Evolutionary conservation across 306 rosid genomes (phyloP), one percentile per base, ranked within the genome.

Genomic region (Vigna unguiculata): DNA sequence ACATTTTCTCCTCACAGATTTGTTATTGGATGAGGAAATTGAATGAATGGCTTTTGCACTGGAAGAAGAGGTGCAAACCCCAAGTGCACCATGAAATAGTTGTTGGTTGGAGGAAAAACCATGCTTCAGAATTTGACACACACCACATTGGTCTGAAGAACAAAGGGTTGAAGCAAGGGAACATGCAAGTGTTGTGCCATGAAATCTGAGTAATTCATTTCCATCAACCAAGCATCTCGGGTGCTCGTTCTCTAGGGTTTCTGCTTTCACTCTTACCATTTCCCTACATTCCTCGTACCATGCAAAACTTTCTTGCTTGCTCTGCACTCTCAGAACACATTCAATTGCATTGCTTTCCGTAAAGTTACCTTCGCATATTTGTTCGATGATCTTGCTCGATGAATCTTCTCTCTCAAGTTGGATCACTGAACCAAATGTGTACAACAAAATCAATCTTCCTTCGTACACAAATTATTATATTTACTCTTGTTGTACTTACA

Each of bases 151-250:
- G 13, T 73, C 84, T 25, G 30, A 58, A 21, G 57, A 79, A 79
- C 96, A 88, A 0, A 68, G 57, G 20, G 7, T 52, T 6, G 55
- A 8, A 51, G 83, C 92, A 28, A 88, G 79, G n/a, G 95, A 83
- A 63, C 96, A 90, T 58, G 83, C 82, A 49, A 88, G 9, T 5
- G 80, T 81, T 47, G 92, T 71, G 46, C 89, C 87, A 40, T 88
- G 78, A 83, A 88, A 90, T 78, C 88, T 81, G 21, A 90, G 59
- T 6, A 86, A 61, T 66, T 90, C 92, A 51, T 90, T 86, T 28
- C 96, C 96, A 75, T 90, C 89, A 5, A 76, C 92, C 64, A 84
- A n/a, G 48, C 89, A 88, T 46, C 88, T 75, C 0, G 88, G 85
- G 47, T 81, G 77, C 52, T 34, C 61, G 7, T 71, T 58, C 61